phyloP scores from a whole-genome alignment of 2,329 filamentous ascomycete genomes.

The Pseudocercospora pini-densiflorae region DNA sequence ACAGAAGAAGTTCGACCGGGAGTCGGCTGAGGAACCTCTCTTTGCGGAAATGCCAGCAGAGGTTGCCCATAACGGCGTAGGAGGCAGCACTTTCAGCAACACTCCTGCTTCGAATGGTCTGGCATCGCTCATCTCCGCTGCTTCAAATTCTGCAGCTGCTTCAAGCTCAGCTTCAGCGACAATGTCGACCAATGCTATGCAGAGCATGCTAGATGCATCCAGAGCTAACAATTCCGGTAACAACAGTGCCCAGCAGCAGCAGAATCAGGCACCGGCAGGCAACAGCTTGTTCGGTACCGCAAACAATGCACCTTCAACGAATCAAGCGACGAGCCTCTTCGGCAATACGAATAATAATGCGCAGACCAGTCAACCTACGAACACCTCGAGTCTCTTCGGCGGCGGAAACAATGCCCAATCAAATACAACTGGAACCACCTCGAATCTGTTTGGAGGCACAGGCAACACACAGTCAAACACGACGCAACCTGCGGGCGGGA shows the following conservation, averaged over 20 bases:
- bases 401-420: slow-evolving; percentile 7
- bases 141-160: background rate
- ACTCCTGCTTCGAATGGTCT: background rate
- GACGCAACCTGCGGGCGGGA: slow-evolving; percentile 24
- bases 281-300: slow-evolving; percentile 19
- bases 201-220: slow-evolving; percentile 12
- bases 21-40: slow-evolving; percentile 3
- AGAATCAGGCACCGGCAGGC: slow-evolving; percentile 15
- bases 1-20: slow-evolving; percentile 8
- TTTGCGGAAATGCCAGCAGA: slow-evolving; percentile 22
- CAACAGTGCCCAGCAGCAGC: slow-evolving; percentile 13
- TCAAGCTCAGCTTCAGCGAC: background rate
- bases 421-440: slow-evolving; percentile 18
- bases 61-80: slow-evolving; percentile 12
- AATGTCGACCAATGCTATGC: background rate
- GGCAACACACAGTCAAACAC: slow-evolving; percentile 10
- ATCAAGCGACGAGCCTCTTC: slow-evolving; percentile 6
- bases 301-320: slow-evolving; percentile 11
- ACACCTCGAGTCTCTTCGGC: slow-evolving; percentile 15
- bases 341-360: slow-evolving; percentile 21
- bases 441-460: slow-evolving; percentile 25
- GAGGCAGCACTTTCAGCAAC: background rate
- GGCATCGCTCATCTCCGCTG: background rate
- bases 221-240: slow-evolving; percentile 17
- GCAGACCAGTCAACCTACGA: slow-evolving; percentile 24